Conservation (phyloP, 1,284 basidiomycete genomes). For the Pisolithus thermaeus region DNA sequence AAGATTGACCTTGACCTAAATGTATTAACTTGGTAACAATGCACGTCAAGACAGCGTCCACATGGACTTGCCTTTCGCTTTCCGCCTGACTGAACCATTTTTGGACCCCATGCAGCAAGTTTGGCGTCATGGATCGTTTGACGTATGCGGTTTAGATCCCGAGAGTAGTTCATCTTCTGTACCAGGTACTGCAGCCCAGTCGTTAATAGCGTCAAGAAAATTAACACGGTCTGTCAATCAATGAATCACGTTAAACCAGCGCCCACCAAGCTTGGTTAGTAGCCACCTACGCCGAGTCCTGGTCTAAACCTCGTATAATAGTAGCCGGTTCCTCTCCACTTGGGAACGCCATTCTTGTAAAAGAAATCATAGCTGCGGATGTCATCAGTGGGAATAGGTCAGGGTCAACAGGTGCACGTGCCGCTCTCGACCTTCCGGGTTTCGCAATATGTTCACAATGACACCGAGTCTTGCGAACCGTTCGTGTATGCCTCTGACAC, state of each 20-base stretch:
- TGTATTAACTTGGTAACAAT: background rate
- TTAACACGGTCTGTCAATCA: conserved; percentile 55
- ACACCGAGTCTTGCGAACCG: conserved; percentile 85
- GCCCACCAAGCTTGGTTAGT: background rate
- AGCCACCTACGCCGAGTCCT: conserved; percentile 62
- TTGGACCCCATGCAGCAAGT: conserved; percentile 71
- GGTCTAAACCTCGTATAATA: conserved; percentile 93
- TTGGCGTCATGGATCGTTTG: conserved; percentile 60
- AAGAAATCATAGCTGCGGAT: conserved; percentile 76
- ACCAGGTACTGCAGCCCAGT: conserved; percentile 76
- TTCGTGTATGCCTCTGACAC: conserved; percentile 75
- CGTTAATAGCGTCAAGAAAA: conserved; percentile 71
- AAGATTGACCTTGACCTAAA: conserved; percentile 64
- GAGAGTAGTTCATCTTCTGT: conserved; percentile 69
- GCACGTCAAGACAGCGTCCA: background rate
- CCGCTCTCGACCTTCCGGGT: conserved; percentile 71
- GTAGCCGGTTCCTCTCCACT: conserved; percentile 83
- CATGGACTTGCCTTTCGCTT: conserved; percentile 53
- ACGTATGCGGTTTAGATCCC: conserved; percentile 67
- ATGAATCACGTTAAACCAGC: background rate
- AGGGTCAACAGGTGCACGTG: conserved; percentile 33
- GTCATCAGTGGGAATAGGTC: conserved; percentile 4
- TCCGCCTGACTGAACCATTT: conserved; percentile 52
- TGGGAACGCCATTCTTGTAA: conserved; percentile 87
- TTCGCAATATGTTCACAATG: conserved; percentile 77